Percentiles rank a stretch among this genome's conserved stretches.
phyloP scores from a whole-genome alignment of 352 stramenopile genomes.

The Globisporangium splendens region DNA sequence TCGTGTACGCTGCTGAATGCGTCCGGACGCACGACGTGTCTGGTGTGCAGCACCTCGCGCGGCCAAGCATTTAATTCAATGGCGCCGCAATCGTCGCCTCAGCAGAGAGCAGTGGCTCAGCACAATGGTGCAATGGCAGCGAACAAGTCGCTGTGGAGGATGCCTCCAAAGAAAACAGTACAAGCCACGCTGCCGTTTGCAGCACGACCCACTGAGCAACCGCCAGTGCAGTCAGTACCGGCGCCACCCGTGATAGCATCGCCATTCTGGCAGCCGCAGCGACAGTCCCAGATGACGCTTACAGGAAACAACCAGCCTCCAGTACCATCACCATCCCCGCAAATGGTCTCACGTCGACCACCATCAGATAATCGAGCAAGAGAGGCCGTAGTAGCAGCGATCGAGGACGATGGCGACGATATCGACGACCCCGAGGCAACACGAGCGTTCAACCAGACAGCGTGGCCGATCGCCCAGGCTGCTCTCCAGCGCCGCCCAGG shows the following conservation, averaged over 20 bases:
- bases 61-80: constrained; percentile 26
- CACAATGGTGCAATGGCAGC: background rate
- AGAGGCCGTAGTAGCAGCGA: background rate
- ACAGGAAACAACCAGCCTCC: background rate
- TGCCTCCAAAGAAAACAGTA: constrained; percentile 35
- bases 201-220: background rate
- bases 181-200: constrained; percentile 67
- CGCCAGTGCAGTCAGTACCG: constrained; percentile 12
- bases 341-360: no score
- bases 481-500: constrained; percentile 23
- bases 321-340: background rate
- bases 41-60: constrained; percentile 49
- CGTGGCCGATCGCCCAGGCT: constrained; percentile 13
- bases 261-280: constrained; percentile 6
- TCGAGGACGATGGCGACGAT: constrained; percentile 8
- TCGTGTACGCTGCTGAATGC: constrained; percentile 70
- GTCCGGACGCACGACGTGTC: constrained; percentile 26
- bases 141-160: background rate
- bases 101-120: constrained; percentile 1
- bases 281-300: background rate
- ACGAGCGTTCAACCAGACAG: background rate
- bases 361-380: background rate
- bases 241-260: background rate
- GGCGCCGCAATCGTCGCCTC: background rate
- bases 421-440: background rate